These are phyloP conservation scores for Fennellomyces sp. DNA, from an alignment of 371 early-diverging fungal species.

Conservation along the genomic window DNA sequence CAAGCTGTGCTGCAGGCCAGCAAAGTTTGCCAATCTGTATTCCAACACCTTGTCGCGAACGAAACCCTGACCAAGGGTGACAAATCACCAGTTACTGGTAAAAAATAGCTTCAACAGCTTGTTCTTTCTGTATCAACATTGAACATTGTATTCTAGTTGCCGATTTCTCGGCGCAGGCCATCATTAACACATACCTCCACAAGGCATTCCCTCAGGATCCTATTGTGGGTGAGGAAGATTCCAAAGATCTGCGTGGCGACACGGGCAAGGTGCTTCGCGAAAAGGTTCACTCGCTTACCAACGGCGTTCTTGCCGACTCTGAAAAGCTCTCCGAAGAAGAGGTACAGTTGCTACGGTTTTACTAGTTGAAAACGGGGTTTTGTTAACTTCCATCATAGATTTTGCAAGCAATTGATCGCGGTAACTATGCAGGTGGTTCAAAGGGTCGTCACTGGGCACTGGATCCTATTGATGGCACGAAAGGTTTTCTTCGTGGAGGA, in stretches of 20 bases:
- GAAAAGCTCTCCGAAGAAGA: conserved; percentile 63
- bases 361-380: neutral
- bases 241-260: conserved; percentile 81
- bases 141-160: conserved; percentile 68
- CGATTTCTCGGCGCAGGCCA: conserved; percentile 94
- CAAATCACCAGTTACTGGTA: conserved; percentile 94
- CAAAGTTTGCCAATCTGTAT: conserved; percentile 83
- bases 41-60: conserved; percentile 74
- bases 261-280: conserved; percentile 66
- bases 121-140: neutral
- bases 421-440: conserved; percentile 81
- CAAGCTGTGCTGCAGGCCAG: conserved; percentile 88
- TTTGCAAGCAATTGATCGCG: conserved; percentile 87
- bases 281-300: conserved; percentile 81
- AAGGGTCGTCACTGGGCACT: conserved; percentile 93
- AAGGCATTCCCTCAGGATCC: conserved; percentile 83
- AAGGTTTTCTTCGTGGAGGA: conserved; percentile 95
- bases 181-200: conserved; percentile 83
- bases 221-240: conserved; percentile 95
- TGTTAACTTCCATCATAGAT: conserved; percentile 49
- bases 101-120: neutral
- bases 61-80: conserved; percentile 90
- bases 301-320: conserved; percentile 61
- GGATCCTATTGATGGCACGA: conserved; percentile 96
- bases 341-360: conserved; percentile 48